A percentile compares a stretch with the other conserved stretches of the same genome.
phyloP scores from a whole-genome alignment of 345 rosid species.

The Brassica cretica region DNA sequence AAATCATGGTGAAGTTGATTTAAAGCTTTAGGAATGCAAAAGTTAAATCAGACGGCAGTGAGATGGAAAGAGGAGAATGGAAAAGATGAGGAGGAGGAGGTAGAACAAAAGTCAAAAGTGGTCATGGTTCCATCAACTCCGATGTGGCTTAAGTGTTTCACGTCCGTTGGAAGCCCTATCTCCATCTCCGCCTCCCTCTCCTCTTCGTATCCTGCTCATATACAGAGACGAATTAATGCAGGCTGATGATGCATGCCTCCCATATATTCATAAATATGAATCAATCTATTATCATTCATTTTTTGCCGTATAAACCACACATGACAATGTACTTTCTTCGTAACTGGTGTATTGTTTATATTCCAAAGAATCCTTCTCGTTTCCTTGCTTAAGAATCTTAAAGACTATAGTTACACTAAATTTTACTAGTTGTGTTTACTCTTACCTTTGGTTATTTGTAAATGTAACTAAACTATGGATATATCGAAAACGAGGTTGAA shows the following conservation, averaged over 20 bases:
- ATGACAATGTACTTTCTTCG: no score
- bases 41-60: constrained; percentile 21
- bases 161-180: constrained; percentile 79
- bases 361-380: background rate
- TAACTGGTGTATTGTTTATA: background rate
- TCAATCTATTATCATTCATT: no score
- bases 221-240: background rate
- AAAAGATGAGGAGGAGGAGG: constrained; percentile 14
- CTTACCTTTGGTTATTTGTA: background rate
- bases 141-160: constrained; percentile 81
- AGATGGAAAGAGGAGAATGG: constrained; percentile 27
- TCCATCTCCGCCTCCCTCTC: constrained; percentile 56
- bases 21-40: background rate
- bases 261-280: background rate
- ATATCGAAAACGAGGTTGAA: background rate
- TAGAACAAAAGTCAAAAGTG: constrained; percentile 15
- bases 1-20: background rate
- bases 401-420: no score
- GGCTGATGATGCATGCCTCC: background rate
- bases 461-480: background rate
- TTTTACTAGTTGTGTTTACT: no score
- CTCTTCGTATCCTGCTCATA: constrained; percentile 55
- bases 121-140: constrained; percentile 64
- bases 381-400: background rate
- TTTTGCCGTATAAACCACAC: no score